Evolutionary conservation across 768 basidiomycete species (phyloP).

Genomic region (Coprinopsis sp.): DNA sequence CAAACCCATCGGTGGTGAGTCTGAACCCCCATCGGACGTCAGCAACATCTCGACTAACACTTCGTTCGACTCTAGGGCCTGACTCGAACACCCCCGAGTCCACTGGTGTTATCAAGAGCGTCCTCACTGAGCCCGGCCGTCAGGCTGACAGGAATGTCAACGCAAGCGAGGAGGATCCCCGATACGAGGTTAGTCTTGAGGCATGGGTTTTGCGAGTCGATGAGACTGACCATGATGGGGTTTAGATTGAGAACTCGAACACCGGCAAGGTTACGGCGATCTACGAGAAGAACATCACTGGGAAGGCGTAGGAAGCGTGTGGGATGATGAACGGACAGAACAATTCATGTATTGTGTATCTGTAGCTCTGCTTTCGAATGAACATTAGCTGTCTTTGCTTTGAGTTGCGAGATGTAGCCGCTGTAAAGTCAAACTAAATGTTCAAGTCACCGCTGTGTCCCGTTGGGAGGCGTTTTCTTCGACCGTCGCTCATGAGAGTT

Average conservation of each 20-base stretch:
- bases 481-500: too few relatives aligned
- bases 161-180: constrained; percentile 8
- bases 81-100: constrained; percentile 9
- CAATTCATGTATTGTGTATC: too few relatives aligned
- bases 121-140: constrained; percentile 4
- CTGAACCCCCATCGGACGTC: neutral
- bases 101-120: neutral
- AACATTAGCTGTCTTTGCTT: too few relatives aligned
- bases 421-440: too few relatives aligned
- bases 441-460: too few relatives aligned
- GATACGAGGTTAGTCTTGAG: constrained; percentile 1
- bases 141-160: constrained; percentile 8
- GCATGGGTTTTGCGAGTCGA: neutral
- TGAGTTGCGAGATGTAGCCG: too few relatives aligned
- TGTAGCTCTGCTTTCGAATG: too few relatives aligned
- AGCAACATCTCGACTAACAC: neutral
- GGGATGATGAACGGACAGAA: too few relatives aligned
- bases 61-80: neutral
- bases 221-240: too few relatives aligned
- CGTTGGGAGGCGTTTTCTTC: too few relatives aligned
- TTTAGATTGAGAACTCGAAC: constrained; percentile 8
- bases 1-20: constrained; percentile 10
- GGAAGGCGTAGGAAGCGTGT: constrained; percentile 4
- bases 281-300: constrained; percentile 7
- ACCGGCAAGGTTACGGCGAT: constrained; percentile 5